Percentiles rank a stretch among this genome's conserved stretches.
These are phyloP conservation scores for Pezicula radicicola DNA, from an alignment of 2,329 filamentous ascomycete genomes.

Conservation along the genomic window DNA sequence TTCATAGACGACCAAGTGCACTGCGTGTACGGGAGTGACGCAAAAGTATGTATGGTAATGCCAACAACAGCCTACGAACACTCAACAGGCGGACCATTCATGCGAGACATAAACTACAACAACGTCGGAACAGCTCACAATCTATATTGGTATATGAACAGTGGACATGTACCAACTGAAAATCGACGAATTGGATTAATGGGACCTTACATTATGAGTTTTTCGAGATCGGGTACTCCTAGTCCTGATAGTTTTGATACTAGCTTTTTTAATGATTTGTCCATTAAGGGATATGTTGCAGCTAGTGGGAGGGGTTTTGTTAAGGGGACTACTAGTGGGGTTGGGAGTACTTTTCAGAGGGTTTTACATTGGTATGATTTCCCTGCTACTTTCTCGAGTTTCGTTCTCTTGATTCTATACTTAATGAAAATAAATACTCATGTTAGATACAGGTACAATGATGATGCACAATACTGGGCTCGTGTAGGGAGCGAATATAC, in stretches of 20 bases:
- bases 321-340: slow-evolving; percentile 56
- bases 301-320: slow-evolving; percentile 55
- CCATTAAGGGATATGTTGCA: slow-evolving; percentile 55
- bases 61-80: slow-evolving; percentile 51
- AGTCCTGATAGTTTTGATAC: slow-evolving; percentile 40
- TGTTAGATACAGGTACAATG: slow-evolving; percentile 66
- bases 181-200: slow-evolving; percentile 59
- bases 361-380: too few relatives aligned
- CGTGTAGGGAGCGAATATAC: slow-evolving; percentile 57
- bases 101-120: slow-evolving; percentile 53
- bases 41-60: slow-evolving; percentile 59
- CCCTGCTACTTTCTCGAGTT: too few relatives aligned
- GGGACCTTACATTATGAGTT: slow-evolving; percentile 61
- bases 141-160: slow-evolving; percentile 63
- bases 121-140: slow-evolving; percentile 54
- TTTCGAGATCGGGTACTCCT: slow-evolving; percentile 56
- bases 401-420: too few relatives aligned
- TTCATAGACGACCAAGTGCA: slow-evolving; percentile 67
- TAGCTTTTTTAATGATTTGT: slow-evolving; percentile 57
- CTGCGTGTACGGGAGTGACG: slow-evolving; percentile 48
- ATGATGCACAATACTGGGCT: slow-evolving; percentile 61
- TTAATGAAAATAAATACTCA: slow-evolving; percentile 38
- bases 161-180: slow-evolving; percentile 61
- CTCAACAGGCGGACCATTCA: slow-evolving; percentile 65
- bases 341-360: slow-evolving; percentile 22